phyloP scores from a whole-genome alignment of 352 stramenopile genomes.

The Globisporangium perplexum region DNA sequence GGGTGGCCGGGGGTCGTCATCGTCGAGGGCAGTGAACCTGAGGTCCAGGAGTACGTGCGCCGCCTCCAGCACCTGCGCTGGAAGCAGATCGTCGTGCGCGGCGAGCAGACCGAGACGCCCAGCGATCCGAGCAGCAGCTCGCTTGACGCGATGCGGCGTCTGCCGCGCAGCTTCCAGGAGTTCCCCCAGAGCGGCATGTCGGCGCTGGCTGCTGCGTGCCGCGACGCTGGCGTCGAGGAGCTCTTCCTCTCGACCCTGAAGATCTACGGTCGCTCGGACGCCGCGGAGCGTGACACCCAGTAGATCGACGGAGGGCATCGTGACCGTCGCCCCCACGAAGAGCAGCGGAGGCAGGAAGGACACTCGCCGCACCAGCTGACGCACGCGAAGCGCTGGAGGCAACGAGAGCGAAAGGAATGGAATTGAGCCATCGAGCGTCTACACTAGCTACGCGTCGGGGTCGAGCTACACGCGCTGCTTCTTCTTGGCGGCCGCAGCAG shows the following conservation, averaged over 20 bases:
- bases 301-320: neutral
- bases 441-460: no score
- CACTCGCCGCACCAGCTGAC: neutral
- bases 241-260: conserved; percentile 82
- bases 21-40: conserved; percentile 49
- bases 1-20: conserved; percentile 78
- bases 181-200: conserved; percentile 68
- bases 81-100: conserved; percentile 80
- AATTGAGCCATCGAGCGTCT: conserved; percentile 9
- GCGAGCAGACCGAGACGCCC: conserved; percentile 47
- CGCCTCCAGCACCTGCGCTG: conserved; percentile 66
- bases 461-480: conserved; percentile 49
- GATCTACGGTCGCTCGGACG: conserved; percentile 34
- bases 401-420: neutral
- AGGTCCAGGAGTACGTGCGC: conserved; percentile 65
- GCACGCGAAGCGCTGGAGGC: neutral
- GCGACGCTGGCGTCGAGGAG: conserved; percentile 38
- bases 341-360: neutral
- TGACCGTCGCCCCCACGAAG: neutral
- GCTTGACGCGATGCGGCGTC: conserved; percentile 24
- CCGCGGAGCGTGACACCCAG: neutral
- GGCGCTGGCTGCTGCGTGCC: conserved; percentile 42
- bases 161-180: conserved; percentile 47
- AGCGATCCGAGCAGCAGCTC: neutral
- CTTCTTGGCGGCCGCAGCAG: conserved; percentile 12